Conservation (phyloP, 2,329 filamentous ascomycete genomes). For the Septoria petroselini region DNA sequence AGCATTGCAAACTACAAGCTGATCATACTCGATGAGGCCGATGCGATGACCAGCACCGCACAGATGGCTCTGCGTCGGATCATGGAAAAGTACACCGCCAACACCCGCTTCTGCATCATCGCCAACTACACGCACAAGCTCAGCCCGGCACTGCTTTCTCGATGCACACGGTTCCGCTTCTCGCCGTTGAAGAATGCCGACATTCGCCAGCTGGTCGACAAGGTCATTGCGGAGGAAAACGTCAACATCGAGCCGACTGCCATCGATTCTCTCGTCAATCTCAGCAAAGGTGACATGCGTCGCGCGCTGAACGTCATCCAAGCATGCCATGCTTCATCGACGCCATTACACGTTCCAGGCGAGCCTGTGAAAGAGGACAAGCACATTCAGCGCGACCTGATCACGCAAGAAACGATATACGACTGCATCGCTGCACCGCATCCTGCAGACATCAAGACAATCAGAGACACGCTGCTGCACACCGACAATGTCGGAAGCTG, state of each 20-base stretch:
- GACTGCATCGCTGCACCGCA: conserved; percentile 95
- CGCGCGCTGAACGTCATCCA: conserved; percentile 91
- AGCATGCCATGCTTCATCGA: conserved; percentile 91
- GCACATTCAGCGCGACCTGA: conserved; percentile 72
- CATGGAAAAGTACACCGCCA: conserved; percentile 99
- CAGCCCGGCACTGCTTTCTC: conserved; percentile 83
- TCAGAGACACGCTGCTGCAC: conserved; percentile 75
- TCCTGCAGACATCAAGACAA: conserved; percentile 80
- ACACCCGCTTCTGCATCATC: conserved; percentile 96
- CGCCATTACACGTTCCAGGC: conserved; percentile 52
- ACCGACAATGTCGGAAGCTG: conserved; percentile 88
- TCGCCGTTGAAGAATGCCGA: conserved; percentile 86
- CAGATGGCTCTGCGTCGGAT: conserved; percentile 96
- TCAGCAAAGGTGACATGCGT: conserved; percentile 96
- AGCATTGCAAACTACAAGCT: conserved; percentile 79
- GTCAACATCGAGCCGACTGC: conserved; percentile 81
- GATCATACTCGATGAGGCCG: conserved; percentile 97
- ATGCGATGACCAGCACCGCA: conserved; percentile 97
- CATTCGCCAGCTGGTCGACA: conserved; percentile 80
- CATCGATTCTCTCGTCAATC: conserved; percentile 73
- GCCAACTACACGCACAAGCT: conserved; percentile 99
- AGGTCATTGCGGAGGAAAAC: conserved; percentile 81
- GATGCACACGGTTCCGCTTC: conserved; percentile 93
- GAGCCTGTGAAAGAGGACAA: conserved; percentile 48
- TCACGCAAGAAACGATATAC: conserved; percentile 90